A percentile compares a stretch with the other conserved stretches of the same genome.
Evolutionary conservation across 495 filamentous ascomycete species (phyloP).

Genomic region (Talaromyces adpressus): DNA sequence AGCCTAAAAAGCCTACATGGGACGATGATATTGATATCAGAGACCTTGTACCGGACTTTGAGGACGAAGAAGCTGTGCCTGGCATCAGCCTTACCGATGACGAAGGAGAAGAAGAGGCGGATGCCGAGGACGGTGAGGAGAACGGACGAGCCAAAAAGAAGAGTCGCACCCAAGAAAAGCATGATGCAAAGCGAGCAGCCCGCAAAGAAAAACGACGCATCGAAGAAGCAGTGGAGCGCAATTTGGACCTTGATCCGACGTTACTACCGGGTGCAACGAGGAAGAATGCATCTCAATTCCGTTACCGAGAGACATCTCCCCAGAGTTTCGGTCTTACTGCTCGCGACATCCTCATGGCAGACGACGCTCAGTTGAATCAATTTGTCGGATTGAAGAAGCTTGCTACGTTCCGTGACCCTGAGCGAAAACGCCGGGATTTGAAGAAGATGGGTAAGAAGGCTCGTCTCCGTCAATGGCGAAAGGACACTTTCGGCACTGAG

Average conservation of each 20-base stretch:
- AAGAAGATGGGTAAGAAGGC: constrained; percentile 89
- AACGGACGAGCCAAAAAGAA: constrained; percentile 31
- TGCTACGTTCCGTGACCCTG: constrained; percentile 76
- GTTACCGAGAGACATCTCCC: constrained; percentile 91
- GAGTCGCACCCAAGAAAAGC: constrained; percentile 59
- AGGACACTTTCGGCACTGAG: constrained; percentile 80
- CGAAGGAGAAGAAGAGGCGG: constrained; percentile 43
- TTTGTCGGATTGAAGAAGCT: constrained; percentile 93
- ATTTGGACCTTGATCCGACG: constrained; percentile 63
- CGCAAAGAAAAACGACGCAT: constrained; percentile 75
- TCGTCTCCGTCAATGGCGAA: constrained; percentile 79
- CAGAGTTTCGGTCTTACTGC: constrained; percentile 82
- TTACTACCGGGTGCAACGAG: constrained; percentile 48
- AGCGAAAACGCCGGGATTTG: constrained; percentile 82
- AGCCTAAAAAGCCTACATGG: constrained; percentile 87
- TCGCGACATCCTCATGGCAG: constrained; percentile 85
- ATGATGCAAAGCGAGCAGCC: constrained; percentile 64
- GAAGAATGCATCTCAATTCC: constrained; percentile 55
- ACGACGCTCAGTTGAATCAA: constrained; percentile 78
- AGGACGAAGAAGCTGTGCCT: constrained; percentile 53
- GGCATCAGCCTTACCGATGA: constrained; percentile 47
- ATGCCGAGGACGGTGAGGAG: constrained; percentile 30
- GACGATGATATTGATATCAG: constrained; percentile 96
- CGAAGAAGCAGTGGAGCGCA: constrained; percentile 78
- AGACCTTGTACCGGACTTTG: constrained; percentile 83